Percentiles rank a stretch among this genome's conserved stretches.
Evolutionary conservation across 2,329 filamentous ascomycete species (phyloP).

Genomic region (Aspergillus persii): DNA sequence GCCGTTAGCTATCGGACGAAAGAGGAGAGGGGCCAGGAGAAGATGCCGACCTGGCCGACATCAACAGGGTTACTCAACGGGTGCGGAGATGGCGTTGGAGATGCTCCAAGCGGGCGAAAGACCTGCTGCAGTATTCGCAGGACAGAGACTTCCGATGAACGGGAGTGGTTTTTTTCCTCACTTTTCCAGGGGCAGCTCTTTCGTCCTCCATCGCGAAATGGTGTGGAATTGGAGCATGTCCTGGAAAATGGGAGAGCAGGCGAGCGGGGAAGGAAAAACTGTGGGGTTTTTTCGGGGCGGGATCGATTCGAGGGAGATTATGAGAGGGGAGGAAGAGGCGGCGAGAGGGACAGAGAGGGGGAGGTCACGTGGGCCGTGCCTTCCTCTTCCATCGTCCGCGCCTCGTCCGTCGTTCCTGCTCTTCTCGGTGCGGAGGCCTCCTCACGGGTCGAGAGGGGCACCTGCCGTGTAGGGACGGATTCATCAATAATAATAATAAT

Average conservation of each 20-base stretch:
- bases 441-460: too few species aligned
- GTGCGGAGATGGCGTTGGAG: slow-evolving; percentile 53
- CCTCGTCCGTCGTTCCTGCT: too few species aligned
- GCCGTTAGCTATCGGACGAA: slow-evolving; percentile 22
- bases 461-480: too few species aligned
- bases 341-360: too few species aligned
- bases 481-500: too few species aligned
- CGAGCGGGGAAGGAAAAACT: slow-evolving; percentile 40
- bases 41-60: not conserved
- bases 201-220: slow-evolving; percentile 40
- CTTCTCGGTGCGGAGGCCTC: too few species aligned
- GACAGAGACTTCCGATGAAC: slow-evolving; percentile 47
- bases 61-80: slow-evolving; percentile 42
- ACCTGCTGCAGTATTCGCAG: slow-evolving; percentile 49
- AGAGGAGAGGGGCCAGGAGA: not conserved
- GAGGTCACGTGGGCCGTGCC: slow-evolving; percentile 11
- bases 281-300: slow-evolving; percentile 26
- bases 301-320: not conserved
- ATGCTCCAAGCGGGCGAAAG: slow-evolving; percentile 50
- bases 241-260: slow-evolving; percentile 22
- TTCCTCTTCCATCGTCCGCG: too few species aligned
- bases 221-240: slow-evolving; percentile 25
- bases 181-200: slow-evolving; percentile 33
- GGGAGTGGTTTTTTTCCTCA: slow-evolving; percentile 41
- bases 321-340: too few species aligned